A percentile compares a stretch with the other conserved stretches of the same genome.
Evolutionary conservation across 1,284 basidiomycete species (phyloP).

Genomic region (Schizophyllum commune): DNA sequence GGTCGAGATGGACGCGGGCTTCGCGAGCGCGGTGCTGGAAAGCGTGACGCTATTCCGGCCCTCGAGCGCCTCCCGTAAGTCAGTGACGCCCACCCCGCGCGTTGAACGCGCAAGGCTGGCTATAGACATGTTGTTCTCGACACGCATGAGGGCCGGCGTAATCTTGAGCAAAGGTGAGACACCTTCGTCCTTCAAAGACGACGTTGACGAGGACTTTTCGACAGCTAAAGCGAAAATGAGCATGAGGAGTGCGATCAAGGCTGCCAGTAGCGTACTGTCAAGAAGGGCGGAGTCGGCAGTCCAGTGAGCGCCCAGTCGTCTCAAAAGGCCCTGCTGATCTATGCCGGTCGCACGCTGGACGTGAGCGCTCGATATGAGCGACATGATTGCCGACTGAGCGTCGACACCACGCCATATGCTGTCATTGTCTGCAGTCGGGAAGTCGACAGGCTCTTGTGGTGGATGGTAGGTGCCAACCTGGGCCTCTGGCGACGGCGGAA

Average conservation of each 20-base stretch:
- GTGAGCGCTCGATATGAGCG: conserved; percentile 41
- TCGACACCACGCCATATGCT: conserved; percentile 37
- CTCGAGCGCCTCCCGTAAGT: conserved; percentile 80
- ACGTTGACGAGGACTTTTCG: conserved; percentile 42
- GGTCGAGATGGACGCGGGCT: conserved; percentile 65
- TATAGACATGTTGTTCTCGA: conserved; percentile 72
- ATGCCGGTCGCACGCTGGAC: conserved; percentile 61
- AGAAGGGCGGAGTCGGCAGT: conserved; percentile 66
- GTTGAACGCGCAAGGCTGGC: conserved; percentile 71
- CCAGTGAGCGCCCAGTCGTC: conserved; percentile 56
- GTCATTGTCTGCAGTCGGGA: conserved; percentile 20
- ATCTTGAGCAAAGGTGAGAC: conserved; percentile 69
- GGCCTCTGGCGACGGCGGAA: conserved; percentile 22
- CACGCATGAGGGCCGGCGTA: conserved; percentile 79
- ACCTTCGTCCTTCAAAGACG: conserved; percentile 51
- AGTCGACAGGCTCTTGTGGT: conserved; percentile 26
- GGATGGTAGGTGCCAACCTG: conserved; percentile 28
- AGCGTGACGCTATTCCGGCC: conserved; percentile 56
- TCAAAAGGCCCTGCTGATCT: conserved; percentile 46
- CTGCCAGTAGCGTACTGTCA: conserved; percentile 50
- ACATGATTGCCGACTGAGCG: conserved; percentile 42
- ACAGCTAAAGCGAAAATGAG: conserved; percentile 33
- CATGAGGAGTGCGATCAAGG: conserved; percentile 1
- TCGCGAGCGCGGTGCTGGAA: conserved; percentile 63
- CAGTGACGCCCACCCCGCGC: conserved; percentile 75